Evolutionary conservation across 805 yeast genomes (phyloP), one percentile per base, ranked within the genome.

Genomic region (Metschnikowia henanensis): DNA sequence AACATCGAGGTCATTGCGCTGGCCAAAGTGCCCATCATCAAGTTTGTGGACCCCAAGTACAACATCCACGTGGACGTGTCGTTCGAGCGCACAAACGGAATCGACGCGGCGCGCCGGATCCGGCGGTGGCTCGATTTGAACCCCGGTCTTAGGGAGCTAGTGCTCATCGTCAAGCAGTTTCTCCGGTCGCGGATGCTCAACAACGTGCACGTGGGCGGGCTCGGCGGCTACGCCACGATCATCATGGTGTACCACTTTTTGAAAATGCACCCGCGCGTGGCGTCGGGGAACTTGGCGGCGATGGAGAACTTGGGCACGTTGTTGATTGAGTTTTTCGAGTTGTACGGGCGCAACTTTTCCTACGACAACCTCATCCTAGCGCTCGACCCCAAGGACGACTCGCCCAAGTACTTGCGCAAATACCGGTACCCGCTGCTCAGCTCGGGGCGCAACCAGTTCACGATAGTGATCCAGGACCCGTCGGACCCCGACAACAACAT

Each of bases 211-310:
- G 82, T 83, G 18, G 99, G 99, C 39, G 98, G 98, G 0, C 68
- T 92, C 5, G 98, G 99, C 32, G 98, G 98, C 0, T 92, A 84
- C 61, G 81, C 97, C 6, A 87, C 88, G n/a, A 88, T 91, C 34
- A 90, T 97, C 56, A 58, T 94, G 59, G 89, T 86, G 15, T 83
- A 82, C 55, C 81, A 92, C 15, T 90, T 91, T 58, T 64, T 91
- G 49, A 77, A 73, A 52, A 68, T 86, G 49, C 98, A 92, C 61
- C 96, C 96, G 13, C 73, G 90, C 51, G 59, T 89, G 10, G 61
- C 83, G 2, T 79, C 95, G 0, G 74, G 79, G 6, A 79, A 80
- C 35, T 84, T 90, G 43, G 73, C 77, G 37, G 81, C 89, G 2
- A 53, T 77, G 53, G 85, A 84, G 32, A 92, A 94, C 58, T 64